A percentile compares a stretch with the other conserved stretches of the same genome.
Evolutionary conservation across 2,329 filamentous ascomycete genomes (phyloP).

Genomic region (Stylonectria norvegica): DNA sequence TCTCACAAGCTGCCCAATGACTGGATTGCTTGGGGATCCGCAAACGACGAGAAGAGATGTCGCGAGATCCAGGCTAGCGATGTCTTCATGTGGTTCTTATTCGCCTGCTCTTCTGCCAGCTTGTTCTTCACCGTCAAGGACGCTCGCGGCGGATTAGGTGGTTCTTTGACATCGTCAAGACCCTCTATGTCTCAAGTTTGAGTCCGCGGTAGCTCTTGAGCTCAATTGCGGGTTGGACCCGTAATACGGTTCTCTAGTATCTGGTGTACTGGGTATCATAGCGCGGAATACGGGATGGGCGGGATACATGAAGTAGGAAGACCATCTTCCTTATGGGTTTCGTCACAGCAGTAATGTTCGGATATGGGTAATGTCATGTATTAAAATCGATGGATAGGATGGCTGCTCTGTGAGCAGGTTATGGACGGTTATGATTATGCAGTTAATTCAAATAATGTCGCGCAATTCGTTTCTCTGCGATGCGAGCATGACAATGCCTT

Average conservation of each 20-base stretch:
- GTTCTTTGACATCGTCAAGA: constrained; percentile 39
- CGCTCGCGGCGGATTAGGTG: constrained; percentile 44
- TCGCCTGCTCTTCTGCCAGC: constrained; percentile 56
- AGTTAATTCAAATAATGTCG: constrained; percentile 10
- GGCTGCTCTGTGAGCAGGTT: constrained; percentile 3
- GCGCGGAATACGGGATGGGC: constrained; percentile 6
- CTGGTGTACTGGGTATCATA: too few relatives aligned
- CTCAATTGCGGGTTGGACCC: too few relatives aligned
- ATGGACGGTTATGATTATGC: constrained; percentile 9
- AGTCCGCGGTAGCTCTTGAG: too few relatives aligned
- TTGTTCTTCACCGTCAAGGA: constrained; percentile 54
- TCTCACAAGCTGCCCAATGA: constrained; percentile 35
- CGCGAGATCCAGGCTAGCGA: constrained; percentile 70
- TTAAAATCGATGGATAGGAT: constrained; percentile 8
- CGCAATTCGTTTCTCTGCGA: too few relatives aligned
- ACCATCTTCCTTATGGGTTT: constrained; percentile 7
- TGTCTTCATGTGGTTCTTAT: constrained; percentile 79
- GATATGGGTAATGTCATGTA: constrained; percentile 19
- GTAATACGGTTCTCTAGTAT: too few relatives aligned
- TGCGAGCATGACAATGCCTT: too few relatives aligned
- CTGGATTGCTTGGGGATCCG: constrained; percentile 62
- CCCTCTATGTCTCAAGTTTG: constrained; percentile 58
- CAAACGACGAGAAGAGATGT: constrained; percentile 61
- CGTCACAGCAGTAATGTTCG: constrained; percentile 11
- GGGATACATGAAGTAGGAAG: constrained; percentile 8